These are phyloP conservation scores for Truncatella angustata DNA, from an alignment of 2,329 filamentous ascomycete genomes.

Conservation along the genomic window DNA sequence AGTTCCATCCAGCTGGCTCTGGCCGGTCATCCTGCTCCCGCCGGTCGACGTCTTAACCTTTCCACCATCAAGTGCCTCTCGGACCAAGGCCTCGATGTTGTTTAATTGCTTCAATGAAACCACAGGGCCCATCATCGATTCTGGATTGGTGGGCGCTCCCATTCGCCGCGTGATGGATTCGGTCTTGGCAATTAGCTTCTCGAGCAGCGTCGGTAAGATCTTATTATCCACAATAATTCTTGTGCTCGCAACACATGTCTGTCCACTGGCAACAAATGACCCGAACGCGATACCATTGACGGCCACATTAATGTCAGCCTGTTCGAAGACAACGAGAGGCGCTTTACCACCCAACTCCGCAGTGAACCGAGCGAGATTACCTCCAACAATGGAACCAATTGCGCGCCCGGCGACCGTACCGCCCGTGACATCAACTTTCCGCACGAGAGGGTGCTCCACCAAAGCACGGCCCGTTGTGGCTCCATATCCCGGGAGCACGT, in stretches of 20 bases:
- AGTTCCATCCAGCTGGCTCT: constrained; percentile 47
- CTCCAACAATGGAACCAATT: constrained; percentile 64
- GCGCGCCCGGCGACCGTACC: constrained; percentile 68
- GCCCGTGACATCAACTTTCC: constrained; percentile 74
- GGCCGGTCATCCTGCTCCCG: constrained; percentile 45
- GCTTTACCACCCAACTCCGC: constrained; percentile 72
- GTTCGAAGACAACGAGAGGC: constrained; percentile 65
- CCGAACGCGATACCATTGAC: constrained; percentile 67
- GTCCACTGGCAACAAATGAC: constrained; percentile 53
- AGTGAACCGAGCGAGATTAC: constrained; percentile 67
- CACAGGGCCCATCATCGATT: constrained; percentile 63
- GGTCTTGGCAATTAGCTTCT: constrained; percentile 62
- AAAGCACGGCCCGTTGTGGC: constrained; percentile 50
- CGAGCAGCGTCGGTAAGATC: constrained; percentile 64
- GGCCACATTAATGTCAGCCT: constrained; percentile 63
- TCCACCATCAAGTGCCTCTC: constrained; percentile 57
- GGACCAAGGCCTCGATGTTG: constrained; percentile 65
- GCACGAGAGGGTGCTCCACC: constrained; percentile 48
- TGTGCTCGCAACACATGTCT: constrained; percentile 67
- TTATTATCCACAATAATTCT: constrained; percentile 71
- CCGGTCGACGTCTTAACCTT: constrained; percentile 37
- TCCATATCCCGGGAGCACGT: constrained; percentile 57
- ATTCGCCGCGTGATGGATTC: constrained; percentile 52
- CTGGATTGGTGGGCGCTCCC: constrained; percentile 53
- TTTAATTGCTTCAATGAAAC: constrained; percentile 62